Evolutionary conservation across 2,329 filamentous ascomycete genomes (phyloP), one percentile per base, ranked within the genome.

Genomic region (Aspergillus cejpii): DNA sequence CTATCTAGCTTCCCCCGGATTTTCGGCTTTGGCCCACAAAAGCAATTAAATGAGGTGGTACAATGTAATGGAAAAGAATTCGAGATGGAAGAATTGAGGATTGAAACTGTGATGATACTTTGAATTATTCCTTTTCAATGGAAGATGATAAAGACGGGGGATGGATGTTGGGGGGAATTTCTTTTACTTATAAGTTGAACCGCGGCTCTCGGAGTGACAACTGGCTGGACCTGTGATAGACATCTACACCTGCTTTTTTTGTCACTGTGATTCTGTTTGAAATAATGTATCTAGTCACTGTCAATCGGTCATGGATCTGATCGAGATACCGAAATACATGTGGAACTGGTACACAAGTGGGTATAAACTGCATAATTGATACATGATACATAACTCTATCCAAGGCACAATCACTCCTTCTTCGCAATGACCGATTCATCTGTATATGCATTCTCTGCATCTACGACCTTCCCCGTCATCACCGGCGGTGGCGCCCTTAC

Each of bases 141-240:
- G 17, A 6, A 14, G 31, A 34, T 19, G 31, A 34, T 20, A n/a
- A 34, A 11, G 37, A 38, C 11, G 14, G 36, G 21, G 15, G 42
- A 23, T 34, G 38, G 41, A 37, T n/a, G n/a, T n/a, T n/a, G 11
- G 31, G 33, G 47, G 28, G 44, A 42, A 45, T 43, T 39, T n/a
- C n/a, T n/a, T n/a, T n/a, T n/a, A n/a, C n/a, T n/a, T n/a, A n/a
- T n/a, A n/a, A n/a, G 43, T 47, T 61, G 56, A 53, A 53, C 61
- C 61, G 62, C 62, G 62, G 62, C 53, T 61, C 50, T 63, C 61
- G 60, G 60, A 54, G 53, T 41, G 49, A 53, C 31, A 17, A 20
- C 31, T 11, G 31, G 10, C 17, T 15, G 15, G 7, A 34, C 60
- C 55, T 61, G 60, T 63, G 61, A 63, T 61, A 53, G 37, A 28